Evolutionary conservation across 805 yeast genomes (phyloP), one percentile per base, ranked within the genome.

Genomic region (Candida peoriensis): DNA sequence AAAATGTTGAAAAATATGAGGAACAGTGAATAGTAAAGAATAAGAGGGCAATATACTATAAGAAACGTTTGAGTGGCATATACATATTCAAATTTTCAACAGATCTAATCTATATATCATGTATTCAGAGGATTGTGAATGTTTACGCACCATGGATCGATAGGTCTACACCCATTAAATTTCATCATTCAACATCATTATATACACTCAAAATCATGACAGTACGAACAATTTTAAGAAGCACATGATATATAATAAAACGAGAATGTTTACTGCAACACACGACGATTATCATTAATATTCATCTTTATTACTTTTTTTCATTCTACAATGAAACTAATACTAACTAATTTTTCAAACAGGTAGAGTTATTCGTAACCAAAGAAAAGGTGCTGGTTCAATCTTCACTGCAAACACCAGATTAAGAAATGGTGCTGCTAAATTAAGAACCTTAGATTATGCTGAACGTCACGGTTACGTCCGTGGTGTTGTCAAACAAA

Each of bases 331-430:
- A 20, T 17, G 16, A 31, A 28, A 4, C 22, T n/a, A n/a, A 17
- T 45, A 47, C 48, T 47, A 47, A 47, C 50, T 20, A 38, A 24
- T 13, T 15, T 40, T 47, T 36, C 25, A 19, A 37, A 60, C 61
- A 79, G 96, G 96, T 85, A 87, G 97, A 83, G 99, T 93, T 76
- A 93, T 93, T 80, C 95, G 98, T 79, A 93, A 93, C 83, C 99
- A 93, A 83, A 89, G 99, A 88, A 93, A 93, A 80, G 97, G 97
- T 84, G 96, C 96, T 74, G 97, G 98, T 70, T 90, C 97, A 65
- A 88, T 93, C 81, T 93, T 93, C 88, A 83, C 95, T 70, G 81
- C 98, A 65, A 95, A 90, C 93, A 90, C 97, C 81, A 90, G 97
- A 77, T 86, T 93, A 74, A 88, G 98, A 85, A 86, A 93, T 78